phyloP scores from a whole-genome alignment of 148 eudicot genomes.

The Amaranthus hypochondriacus region DNA sequence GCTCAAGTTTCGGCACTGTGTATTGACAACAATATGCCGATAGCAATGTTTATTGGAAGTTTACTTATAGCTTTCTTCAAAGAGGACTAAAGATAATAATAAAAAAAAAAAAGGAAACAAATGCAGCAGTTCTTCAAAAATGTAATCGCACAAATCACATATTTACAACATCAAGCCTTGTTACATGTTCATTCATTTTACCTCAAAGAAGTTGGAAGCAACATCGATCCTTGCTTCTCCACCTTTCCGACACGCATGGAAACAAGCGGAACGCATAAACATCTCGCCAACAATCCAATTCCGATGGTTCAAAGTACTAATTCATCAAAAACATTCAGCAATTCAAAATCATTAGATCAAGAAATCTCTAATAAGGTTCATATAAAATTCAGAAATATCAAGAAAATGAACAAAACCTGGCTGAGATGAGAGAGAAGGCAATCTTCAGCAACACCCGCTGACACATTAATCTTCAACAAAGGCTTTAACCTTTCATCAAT shows the following conservation, averaged over 20 bases:
- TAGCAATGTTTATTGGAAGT: no score
- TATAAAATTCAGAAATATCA: neutral
- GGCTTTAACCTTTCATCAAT: constrained; percentile 87
- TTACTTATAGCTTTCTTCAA: neutral
- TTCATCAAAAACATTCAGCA: neutral
- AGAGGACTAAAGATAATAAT: neutral
- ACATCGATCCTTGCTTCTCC: constrained; percentile 58
- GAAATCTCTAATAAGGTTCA: neutral
- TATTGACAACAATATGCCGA: no score
- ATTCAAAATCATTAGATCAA: neutral
- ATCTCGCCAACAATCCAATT: constrained; percentile 83
- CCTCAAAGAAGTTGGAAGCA: constrained; percentile 75
- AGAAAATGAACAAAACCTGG: constrained; percentile 51
- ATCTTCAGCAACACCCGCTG: constrained; percentile 67
- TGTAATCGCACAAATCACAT: neutral
- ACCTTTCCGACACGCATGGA: constrained; percentile 88
- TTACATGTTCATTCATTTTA: constrained; percentile 9
- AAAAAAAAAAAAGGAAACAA: neutral
- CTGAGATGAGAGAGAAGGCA: constrained; percentile 70
- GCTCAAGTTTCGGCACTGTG: no score
- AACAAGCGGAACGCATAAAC: constrained; percentile 89
- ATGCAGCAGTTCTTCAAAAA: neutral
- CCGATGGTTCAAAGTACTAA: constrained; percentile 90
- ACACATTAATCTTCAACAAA: constrained; percentile 61
- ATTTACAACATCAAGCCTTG: neutral